These are phyloP conservation scores for Cladophialophora bantiana DNA, from an alignment of 2,329 filamentous ascomycete species.

Conservation along the genomic window DNA sequence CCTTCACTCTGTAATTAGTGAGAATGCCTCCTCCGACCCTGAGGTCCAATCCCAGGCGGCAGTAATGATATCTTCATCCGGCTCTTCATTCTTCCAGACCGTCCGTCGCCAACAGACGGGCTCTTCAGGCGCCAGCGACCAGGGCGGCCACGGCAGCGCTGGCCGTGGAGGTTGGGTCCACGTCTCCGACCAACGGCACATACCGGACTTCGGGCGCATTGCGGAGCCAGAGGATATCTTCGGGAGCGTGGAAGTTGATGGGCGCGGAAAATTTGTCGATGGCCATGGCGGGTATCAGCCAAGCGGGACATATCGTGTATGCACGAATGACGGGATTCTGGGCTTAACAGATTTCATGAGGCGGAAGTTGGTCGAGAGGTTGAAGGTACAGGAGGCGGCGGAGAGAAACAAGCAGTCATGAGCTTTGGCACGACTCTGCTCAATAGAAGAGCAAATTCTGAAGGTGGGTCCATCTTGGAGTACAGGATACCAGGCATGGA, in stretches of 20 bases:
- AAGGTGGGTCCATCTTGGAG: not conserved
- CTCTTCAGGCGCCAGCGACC: slow-evolving; percentile 63
- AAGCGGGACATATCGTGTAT: slow-evolving; percentile 66
- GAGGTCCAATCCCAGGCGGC: slow-evolving; percentile 65
- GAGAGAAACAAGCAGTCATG: slow-evolving; percentile 30
- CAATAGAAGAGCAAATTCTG: not conserved
- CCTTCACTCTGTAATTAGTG: slow-evolving; percentile 62
- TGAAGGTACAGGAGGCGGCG: slow-evolving; percentile 46
- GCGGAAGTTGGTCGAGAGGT: slow-evolving; percentile 57
- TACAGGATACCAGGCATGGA: not conserved
- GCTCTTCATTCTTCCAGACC: slow-evolving; percentile 45
- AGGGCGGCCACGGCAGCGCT: slow-evolving; percentile 64
- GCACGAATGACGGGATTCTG: slow-evolving; percentile 66
- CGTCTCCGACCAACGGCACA: slow-evolving; percentile 65
- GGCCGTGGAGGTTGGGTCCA: slow-evolving; percentile 69
- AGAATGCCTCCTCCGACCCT: slow-evolving; percentile 63
- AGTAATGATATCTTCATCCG: slow-evolving; percentile 65
- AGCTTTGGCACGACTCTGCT: not conserved
- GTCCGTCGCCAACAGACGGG: slow-evolving; percentile 54
- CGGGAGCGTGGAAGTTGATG: slow-evolving; percentile 68
- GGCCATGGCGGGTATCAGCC: slow-evolving; percentile 65
- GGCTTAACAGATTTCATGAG: slow-evolving; percentile 58
- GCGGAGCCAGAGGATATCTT: slow-evolving; percentile 71
- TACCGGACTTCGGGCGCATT: slow-evolving; percentile 69
- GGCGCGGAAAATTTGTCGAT: slow-evolving; percentile 63